Base-by-base conservation (phyloP, 768 basidiomycete species). In the Suillus lakei region DNA sequence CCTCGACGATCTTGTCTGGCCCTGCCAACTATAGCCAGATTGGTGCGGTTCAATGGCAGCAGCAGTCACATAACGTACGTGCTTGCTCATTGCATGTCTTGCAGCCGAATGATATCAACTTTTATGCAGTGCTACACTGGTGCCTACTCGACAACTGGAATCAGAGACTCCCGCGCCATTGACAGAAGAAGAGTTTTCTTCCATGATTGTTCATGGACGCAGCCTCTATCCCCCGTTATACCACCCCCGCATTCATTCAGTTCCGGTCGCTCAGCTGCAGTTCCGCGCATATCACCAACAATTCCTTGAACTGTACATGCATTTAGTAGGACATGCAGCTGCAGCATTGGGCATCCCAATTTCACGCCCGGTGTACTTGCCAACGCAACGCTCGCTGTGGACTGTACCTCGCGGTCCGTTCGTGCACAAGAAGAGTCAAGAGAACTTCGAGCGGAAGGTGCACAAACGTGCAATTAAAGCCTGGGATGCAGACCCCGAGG, bases 371-470 rank as follows among this genome's bases (percentile, higher is more conserved):
- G 83, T 84, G 16, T 78, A 79, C 5, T 86, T 97, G 0, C 95
- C 95, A 0, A 93, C 86, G 3, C 82, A 89, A 68, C 90, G 92
- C 53, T 82, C 85, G 5, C 80, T 98, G 12, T 94, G 93, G 89
- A 98, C 97, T 0, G 96, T 98, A 21, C 83, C 85, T 10, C 86
- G 90, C 41, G 86, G 88, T 4, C 96, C 97, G 12, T 99, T 99
- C 74, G 89, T 87, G 6, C 91, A 96, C 77, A 99, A 99, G 74
- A 98, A 97, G 78, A 81, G 86, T 21, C 96, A 98, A 78, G 96
- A 99, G 81, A 99, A 98, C 78, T 99, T 97, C 75, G 91, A 95
- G 75, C 82, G 93, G 32, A 86, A 82, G 71, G 89, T 90, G 61
- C 92, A 96, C 73, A 93, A 92, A 73, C 86, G 96, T 13, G 85